A percentile compares a stretch with the other conserved stretches of the same genome.
Evolutionary conservation across 1,139 yeast species (phyloP).

Genomic region (Arxiozyma bovina): DNA sequence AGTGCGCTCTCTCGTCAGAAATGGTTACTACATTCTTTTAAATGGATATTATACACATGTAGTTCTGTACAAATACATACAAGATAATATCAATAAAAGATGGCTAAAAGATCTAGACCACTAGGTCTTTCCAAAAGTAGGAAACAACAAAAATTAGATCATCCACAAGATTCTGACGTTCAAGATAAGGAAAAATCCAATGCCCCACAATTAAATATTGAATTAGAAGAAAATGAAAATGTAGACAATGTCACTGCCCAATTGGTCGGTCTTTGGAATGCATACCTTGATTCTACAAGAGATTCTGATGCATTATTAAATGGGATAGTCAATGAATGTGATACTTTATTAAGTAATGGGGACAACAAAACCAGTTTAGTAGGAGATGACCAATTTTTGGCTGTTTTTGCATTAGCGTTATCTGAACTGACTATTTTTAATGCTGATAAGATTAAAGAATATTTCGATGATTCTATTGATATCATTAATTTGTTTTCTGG

Average conservation of each 20-base stretch:
- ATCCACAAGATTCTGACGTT: slow-evolving; percentile 7
- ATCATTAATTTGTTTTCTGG: slow-evolving; percentile 53
- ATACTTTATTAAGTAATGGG: slow-evolving; percentile 50
- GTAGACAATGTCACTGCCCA: slow-evolving; percentile 74
- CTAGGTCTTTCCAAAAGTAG: slow-evolving; percentile 43
- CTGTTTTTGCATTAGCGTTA: slow-evolving; percentile 65
- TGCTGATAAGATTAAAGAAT: slow-evolving; percentile 36
- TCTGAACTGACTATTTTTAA: slow-evolving; percentile 57
- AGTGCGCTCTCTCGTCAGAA: not conserved
- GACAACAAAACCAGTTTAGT: slow-evolving; percentile 8
- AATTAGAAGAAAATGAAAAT: slow-evolving; percentile 59
- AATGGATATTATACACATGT: not conserved
- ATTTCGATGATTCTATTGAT: slow-evolving; percentile 62
- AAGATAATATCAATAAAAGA: slow-evolving; percentile 18
- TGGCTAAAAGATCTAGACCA: slow-evolving; percentile 79
- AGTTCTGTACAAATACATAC: not conserved
- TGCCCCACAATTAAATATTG: slow-evolving; percentile 42
- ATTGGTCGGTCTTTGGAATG: slow-evolving; percentile 59
- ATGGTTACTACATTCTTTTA: not conserved
- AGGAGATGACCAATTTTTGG: slow-evolving; percentile 52
- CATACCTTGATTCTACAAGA: slow-evolving; percentile 46
- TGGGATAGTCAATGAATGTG: slow-evolving; percentile 89
- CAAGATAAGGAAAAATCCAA: slow-evolving; percentile 11
- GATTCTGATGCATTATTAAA: slow-evolving; percentile 57
- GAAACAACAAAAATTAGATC: slow-evolving; percentile 34